Evolutionary conservation across 768 basidiomycete genomes (phyloP).

Genomic region (Suillus ampliporus): DNA sequence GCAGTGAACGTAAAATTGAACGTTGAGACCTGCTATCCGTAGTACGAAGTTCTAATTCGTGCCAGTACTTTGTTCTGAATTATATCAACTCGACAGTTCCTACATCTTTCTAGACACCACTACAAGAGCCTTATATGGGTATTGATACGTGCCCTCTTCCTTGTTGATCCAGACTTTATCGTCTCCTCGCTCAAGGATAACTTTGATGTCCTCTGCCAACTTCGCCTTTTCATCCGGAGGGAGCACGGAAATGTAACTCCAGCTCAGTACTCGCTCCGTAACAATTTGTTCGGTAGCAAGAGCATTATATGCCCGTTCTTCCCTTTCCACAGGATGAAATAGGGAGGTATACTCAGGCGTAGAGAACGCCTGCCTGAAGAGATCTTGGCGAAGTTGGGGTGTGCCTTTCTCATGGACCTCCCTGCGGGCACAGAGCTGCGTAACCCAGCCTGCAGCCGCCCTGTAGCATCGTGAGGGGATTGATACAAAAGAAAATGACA

Average conservation of each 20-base stretch:
- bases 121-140: constrained; percentile 74
- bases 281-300: constrained; percentile 60
- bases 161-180: constrained; percentile 80
- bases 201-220: constrained; percentile 55
- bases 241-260: constrained; percentile 82
- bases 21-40: too few relatives aligned
- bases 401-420: constrained; percentile 73
- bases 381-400: constrained; percentile 80
- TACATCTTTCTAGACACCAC: constrained; percentile 56
- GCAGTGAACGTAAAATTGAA: too few relatives aligned
- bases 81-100: neutral
- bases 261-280: constrained; percentile 74
- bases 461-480: constrained; percentile 37
- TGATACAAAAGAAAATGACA: neutral
- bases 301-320: constrained; percentile 56
- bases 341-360: constrained; percentile 59
- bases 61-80: too few relatives aligned
- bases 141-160: constrained; percentile 73
- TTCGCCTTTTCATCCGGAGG: constrained; percentile 58
- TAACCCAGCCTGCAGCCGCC: constrained; percentile 71
- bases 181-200: constrained; percentile 64
- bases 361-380: constrained; percentile 76
- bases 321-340: constrained; percentile 67
- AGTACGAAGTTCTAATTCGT: too few relatives aligned
- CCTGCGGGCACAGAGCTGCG: constrained; percentile 67